Percentiles rank a stretch among this genome's conserved stretches.
Conservation (phyloP, 257 asterid genomes). For the Ehretia macrophylla region DNA sequence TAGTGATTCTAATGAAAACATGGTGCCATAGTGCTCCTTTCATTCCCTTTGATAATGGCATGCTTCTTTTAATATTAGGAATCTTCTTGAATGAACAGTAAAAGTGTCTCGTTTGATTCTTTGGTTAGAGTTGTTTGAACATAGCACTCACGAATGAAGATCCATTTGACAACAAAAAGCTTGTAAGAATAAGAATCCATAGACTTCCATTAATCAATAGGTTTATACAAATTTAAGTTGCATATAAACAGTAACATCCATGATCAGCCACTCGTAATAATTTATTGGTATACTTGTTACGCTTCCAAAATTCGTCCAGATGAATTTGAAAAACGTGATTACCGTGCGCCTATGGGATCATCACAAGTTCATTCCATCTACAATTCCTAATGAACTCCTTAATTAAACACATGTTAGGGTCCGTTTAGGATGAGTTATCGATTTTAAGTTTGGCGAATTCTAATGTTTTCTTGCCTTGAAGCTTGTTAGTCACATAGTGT, state of each 20-base stretch:
- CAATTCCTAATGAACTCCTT: constrained; percentile 17
- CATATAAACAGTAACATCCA: constrained; percentile 19
- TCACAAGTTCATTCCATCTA: constrained; percentile 24
- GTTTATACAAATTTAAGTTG: too few species aligned
- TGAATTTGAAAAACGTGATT: too few species aligned
- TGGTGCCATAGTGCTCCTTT: constrained; percentile 24
- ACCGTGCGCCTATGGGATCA: too few species aligned
- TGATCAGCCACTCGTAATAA: background rate
- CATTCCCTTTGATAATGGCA: constrained; percentile 37
- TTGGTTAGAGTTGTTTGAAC: constrained; percentile 24
- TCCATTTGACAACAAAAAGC: background rate
- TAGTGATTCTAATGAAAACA: constrained; percentile 19
- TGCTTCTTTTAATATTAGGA: constrained; percentile 27
- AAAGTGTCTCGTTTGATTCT: constrained; percentile 34
- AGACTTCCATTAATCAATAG: constrained; percentile 20
- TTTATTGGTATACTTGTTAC: too few species aligned
- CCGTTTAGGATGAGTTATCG: constrained; percentile 7
- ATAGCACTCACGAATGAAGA: constrained; percentile 23
- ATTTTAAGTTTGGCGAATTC: constrained; percentile 60
- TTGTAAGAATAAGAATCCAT: constrained; percentile 12
- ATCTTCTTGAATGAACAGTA: constrained; percentile 36
- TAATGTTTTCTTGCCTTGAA: constrained; percentile 82
- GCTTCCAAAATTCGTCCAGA: too few species aligned
- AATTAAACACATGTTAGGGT: background rate
- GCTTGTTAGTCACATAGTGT: constrained; percentile 84